Base-by-base conservation (phyloP, 2,329 filamentous ascomycete species). In the Neobulgaria alba region DNA sequence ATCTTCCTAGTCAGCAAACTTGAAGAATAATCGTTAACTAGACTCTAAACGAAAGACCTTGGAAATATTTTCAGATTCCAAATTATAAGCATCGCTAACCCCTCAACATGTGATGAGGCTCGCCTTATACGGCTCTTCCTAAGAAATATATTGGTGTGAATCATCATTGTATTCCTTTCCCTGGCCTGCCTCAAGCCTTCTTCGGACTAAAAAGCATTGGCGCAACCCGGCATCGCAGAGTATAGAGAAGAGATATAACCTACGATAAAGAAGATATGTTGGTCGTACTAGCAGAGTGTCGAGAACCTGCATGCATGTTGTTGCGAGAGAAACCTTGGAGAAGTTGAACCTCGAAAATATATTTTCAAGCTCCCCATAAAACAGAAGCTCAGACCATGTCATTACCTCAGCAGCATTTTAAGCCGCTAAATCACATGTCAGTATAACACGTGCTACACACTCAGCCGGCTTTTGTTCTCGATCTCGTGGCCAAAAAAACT, bases 121-220 rank as follows among this genome's bases (percentile, higher is more conserved):
- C 38, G 53, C 55, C 52, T 56, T 42, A 47, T 49, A 47, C 55
- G 55, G 55, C 55, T 57, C 55, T 57, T 57, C 55, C 55, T 57
- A 54, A 54, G 53, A 48, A 53, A 44, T 34, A 38, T 51, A 47
- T 39, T 52, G 34, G 46, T 51, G 51, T 47, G 50, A 54, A 41
- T 57, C 55, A 57, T 57, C 54, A 56, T 56, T 42, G 47, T 39
- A 43, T 38, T 38, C 17, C 26, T 33, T 23, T 33, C 33, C 17
- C n/a, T 30, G n/a, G n/a, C n/a, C 40, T 36, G 29, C 33, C 15
- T 3, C 18, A 10, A 12, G 23, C n/a, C 23, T 18, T 10, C 12
- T 2, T 18, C 15, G 3, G 12, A 9, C 15, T 34, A 10, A 10
- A 29, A n/a, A 21, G 38, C 17, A 26, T 23, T 30, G 29, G 7